Evolutionary conservation across 2,329 filamentous ascomycete species (phyloP).

Genomic region (Graphium sp.): DNA sequence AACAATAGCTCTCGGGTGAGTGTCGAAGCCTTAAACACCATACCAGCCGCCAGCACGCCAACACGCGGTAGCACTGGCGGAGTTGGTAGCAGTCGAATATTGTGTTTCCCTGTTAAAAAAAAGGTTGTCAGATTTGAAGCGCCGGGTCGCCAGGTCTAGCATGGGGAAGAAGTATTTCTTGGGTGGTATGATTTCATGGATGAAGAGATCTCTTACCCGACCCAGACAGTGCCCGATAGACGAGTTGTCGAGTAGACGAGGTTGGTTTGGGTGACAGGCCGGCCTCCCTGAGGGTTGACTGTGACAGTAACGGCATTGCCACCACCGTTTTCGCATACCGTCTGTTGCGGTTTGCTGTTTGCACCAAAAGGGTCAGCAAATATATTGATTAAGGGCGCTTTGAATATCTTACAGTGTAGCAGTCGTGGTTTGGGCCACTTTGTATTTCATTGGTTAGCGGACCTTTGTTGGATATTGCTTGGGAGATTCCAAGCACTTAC

Average conservation of each 20-base stretch:
- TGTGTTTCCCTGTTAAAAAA: conserved; percentile 12
- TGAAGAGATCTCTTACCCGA: conserved; percentile 13
- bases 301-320: conserved; percentile 13
- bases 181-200: background rate
- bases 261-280: conserved; percentile 16
- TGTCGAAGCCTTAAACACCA: conserved; percentile 8
- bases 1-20: no score
- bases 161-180: background rate
- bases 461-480: no score
- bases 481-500: no score
- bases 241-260: conserved; percentile 16
- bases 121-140: background rate
- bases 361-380: no score
- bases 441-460: no score
- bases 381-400: no score
- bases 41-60: conserved; percentile 18
- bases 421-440: no score
- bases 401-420: no score
- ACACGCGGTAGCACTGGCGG: conserved; percentile 17
- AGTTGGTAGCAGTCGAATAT: conserved; percentile 15
- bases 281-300: conserved; percentile 11
- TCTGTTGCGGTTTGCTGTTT: no score
- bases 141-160: background rate
- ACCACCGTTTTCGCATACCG: conserved; percentile 13
- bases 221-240: conserved; percentile 15